Conservation (phyloP, 148 eudicot genomes). For the Vaccinium corymbosum region DNA sequence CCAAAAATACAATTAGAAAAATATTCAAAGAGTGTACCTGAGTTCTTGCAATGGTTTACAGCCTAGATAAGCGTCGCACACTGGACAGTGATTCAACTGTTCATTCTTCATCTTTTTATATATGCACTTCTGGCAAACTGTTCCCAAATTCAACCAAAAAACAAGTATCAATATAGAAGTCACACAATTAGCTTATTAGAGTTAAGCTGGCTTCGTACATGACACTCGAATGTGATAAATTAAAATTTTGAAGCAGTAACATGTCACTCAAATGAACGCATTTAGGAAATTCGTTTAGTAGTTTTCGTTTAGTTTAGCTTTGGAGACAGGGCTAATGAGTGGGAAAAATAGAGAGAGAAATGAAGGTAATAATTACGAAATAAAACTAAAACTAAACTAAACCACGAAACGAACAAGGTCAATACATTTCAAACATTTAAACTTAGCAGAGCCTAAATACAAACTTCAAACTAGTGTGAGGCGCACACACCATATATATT, state of each 20-base stretch:
- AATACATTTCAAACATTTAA: neutral
- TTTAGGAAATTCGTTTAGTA: neutral
- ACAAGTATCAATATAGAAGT: neutral
- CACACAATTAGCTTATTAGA: neutral
- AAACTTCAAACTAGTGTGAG: too few relatives aligned
- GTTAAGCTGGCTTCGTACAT: neutral
- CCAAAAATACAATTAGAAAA: neutral
- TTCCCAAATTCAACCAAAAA: neutral
- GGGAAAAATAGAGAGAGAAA: too few relatives aligned
- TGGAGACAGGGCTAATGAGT: too few relatives aligned
- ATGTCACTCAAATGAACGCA: neutral
- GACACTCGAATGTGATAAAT: neutral
- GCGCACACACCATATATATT: too few relatives aligned
- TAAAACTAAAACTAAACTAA: too few relatives aligned
- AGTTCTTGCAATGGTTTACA: slow-evolving; percentile 17
- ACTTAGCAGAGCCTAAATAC: neutral
- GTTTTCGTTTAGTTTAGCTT: too few relatives aligned
- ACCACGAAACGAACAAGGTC: too few relatives aligned
- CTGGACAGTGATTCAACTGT: slow-evolving; percentile 16
- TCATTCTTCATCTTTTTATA: neutral
- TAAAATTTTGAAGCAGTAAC: neutral
- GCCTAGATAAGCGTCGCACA: slow-evolving; percentile 11
- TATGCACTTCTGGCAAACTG: slow-evolving; percentile 12
- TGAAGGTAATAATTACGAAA: too few relatives aligned
- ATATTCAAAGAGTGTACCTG: slow-evolving; percentile 2